Evolutionary conservation across 2,329 filamentous ascomycete species (phyloP), one percentile per base, ranked within the genome.

Genomic region (Xylariaceae sp.): DNA sequence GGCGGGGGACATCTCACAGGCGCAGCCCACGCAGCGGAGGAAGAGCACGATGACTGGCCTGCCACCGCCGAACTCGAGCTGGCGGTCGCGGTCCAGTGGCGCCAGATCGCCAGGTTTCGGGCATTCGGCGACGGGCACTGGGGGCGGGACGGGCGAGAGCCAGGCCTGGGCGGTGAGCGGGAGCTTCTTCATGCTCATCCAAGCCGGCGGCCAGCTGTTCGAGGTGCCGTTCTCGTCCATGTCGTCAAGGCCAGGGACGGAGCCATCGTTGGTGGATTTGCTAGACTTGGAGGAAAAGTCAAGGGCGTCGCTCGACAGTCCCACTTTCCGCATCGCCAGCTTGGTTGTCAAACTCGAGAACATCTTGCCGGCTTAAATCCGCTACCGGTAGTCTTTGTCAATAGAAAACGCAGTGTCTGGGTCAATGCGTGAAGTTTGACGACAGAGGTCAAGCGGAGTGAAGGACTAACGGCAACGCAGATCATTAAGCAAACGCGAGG

Each of bases 261-360:
- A 46, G 33, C 43, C 43, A 28, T 46, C 35, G 8, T 38, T 36
- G 23, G 44, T 44, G 22, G 42, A 32, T 29, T 46, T 54, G 22
- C 24, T 38, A 31, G 43, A 47, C 37, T 58, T 61, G 31, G 63
- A 56, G 33, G 53, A 49, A 39, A 66, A 58, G 52, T 68, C 59
- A 36, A 77, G 56, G 29, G 64, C 55, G 44, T 75, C 59, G 53
- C 61, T 67, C 24, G 68, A 63, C 35, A 77, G 53, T 49, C 74
- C 73, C 32, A 65, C 65, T 50, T 73, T 75, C 43, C 64, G 72
- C 45, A 78, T 61, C 40, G 72, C 74, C 43, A 77, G 57, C 55
- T 77, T 77, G 29, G 72, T 72, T 12, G 67, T 65, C 36, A 78
- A 56, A 43, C 61, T 68, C 46, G 67, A 66, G 50, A 77, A 65